These are phyloP conservation scores for Sequoia sempervirens DNA, from an alignment of 75 land plant species.

Conservation along the genomic window DNA sequence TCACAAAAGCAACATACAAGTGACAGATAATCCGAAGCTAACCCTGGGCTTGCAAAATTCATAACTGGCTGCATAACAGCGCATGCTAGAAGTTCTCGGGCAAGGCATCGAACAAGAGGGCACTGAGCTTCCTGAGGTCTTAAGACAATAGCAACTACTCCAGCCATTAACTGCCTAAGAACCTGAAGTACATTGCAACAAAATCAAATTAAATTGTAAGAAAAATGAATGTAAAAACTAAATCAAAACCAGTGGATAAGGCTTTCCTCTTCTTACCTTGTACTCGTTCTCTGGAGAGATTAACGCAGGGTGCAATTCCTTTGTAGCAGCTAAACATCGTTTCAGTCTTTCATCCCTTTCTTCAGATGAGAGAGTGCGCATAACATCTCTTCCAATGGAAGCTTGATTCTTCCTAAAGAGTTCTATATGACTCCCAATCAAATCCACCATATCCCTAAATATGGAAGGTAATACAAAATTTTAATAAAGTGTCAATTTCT, in stretches of 20 bases:
- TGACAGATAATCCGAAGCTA: conserved; percentile 18
- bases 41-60: conserved; percentile 90
- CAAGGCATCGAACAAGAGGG: conserved; percentile 55
- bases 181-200: conserved; percentile 37
- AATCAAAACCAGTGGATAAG: not conserved
- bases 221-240: not conserved
- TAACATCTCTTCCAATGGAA: conserved; percentile 65
- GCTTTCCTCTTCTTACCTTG: conserved; percentile 51
- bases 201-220: not conserved
- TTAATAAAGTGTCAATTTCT: not conserved
- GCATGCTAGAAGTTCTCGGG: conserved; percentile 80
- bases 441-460: conserved; percentile 77
- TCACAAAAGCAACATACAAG: conserved; percentile 7
- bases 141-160: conserved; percentile 66
- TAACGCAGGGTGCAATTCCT: conserved; percentile 90
- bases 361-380: conserved; percentile 77
- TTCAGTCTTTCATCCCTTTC: conserved; percentile 91
- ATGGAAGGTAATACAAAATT: conserved; percentile 7
- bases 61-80: conserved; percentile 86
- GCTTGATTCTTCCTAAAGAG: conserved; percentile 76
- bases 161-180: conserved; percentile 73
- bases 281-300: conserved; percentile 81
- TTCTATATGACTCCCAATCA: conserved; percentile 78
- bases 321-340: conserved; percentile 49
- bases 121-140: conserved; percentile 79